Evolutionary conservation across 2,329 filamentous ascomycete genomes (phyloP), one percentile per base, ranked within the genome.

Genomic region (Chalaropsis thielavioides): DNA sequence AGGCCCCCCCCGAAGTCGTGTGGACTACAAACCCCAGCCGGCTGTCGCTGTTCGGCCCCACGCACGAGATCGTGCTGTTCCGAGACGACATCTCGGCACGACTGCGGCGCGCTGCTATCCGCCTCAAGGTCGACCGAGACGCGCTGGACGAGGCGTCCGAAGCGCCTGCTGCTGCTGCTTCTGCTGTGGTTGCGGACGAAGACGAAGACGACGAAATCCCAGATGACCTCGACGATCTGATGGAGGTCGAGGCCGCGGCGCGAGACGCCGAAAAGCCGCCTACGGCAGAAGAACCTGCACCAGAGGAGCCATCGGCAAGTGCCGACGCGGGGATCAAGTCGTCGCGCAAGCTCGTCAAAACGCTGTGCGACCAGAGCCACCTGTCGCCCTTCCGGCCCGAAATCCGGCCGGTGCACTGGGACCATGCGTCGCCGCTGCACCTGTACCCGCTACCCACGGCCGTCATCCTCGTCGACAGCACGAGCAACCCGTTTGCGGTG

Each of bases 21-120:
- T 97, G 91, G 90, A 88, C 92, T 0, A 90, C 84, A 13, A 99
- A 97, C 71, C 94, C 94, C 0, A 82, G 87, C 38, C 83, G 92
- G 17, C 72, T 99, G 31, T 87, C 83, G 35, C 80, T 96, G 67
- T 99, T 97, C 72, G 92, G 92, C 0, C 88, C 92, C 0, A 84
- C 85, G 41, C 89, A 95, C 71, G 94, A 99, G 72, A 81, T 99
- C 66, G 85, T 92, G 0, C 74, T 99, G 1, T 89, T 96, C 72
- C 79, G 94, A 44, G 94, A 99, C 73, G 90, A 97, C 72, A 83
- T 96, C 8, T 87, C 88, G 0, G 83, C 86, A 22, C 83, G 94
- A 2, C 77, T 99, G 24, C 82, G 91, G 54, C 83, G 94, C 31
- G 87, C 84, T 8, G 86, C 87, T 0, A 83, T 99, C 40, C 82